Evolutionary conservation across 2,329 filamentous ascomycete genomes (phyloP).

Genomic region (Westerdykella ornata): DNA sequence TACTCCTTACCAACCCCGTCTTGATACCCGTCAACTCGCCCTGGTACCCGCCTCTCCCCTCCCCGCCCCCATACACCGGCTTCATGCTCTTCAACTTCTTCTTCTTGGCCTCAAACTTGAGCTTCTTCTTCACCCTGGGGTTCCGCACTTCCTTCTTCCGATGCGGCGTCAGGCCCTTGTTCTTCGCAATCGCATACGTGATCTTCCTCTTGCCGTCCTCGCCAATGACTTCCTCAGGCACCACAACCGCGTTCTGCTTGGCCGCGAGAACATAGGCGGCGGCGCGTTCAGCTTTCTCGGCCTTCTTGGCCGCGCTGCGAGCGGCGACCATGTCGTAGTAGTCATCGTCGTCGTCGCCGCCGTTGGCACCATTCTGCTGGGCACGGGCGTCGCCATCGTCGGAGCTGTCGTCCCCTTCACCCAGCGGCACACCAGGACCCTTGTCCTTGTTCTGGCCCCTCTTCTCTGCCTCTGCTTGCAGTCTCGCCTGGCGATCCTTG

Average conservation of each 20-base stretch:
- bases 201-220: slow-evolving; percentile 87
- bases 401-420: slow-evolving; percentile 62
- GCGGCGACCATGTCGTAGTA: slow-evolving; percentile 88
- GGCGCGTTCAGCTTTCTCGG: slow-evolving; percentile 63
- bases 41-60: slow-evolving; percentile 76
- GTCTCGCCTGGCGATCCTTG: slow-evolving; percentile 73
- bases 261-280: slow-evolving; percentile 51
- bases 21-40: slow-evolving; percentile 96
- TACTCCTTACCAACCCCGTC: slow-evolving; percentile 83
- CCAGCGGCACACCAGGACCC: slow-evolving; percentile 55
- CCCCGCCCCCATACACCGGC: slow-evolving; percentile 76
- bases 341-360: slow-evolving; percentile 59
- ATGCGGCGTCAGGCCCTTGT: slow-evolving; percentile 86
- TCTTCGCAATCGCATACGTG: slow-evolving; percentile 91
- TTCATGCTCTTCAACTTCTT: slow-evolving; percentile 91
- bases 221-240: slow-evolving; percentile 63
- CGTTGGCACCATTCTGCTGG: slow-evolving; percentile 41
- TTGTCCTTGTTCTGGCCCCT: slow-evolving; percentile 59
- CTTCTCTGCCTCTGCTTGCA: slow-evolving; percentile 82
- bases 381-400: slow-evolving; percentile 54
- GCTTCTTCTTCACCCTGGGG: slow-evolving; percentile 94
- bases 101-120: slow-evolving; percentile 92
- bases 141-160: slow-evolving; percentile 93
- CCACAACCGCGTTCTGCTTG: slow-evolving; percentile 54
- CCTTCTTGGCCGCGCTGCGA: slow-evolving; percentile 59